Evolutionary conservation across 306 rosid genomes (phyloP), one percentile per base, ranked within the genome.

Genomic region (Clitoria ternatea): DNA sequence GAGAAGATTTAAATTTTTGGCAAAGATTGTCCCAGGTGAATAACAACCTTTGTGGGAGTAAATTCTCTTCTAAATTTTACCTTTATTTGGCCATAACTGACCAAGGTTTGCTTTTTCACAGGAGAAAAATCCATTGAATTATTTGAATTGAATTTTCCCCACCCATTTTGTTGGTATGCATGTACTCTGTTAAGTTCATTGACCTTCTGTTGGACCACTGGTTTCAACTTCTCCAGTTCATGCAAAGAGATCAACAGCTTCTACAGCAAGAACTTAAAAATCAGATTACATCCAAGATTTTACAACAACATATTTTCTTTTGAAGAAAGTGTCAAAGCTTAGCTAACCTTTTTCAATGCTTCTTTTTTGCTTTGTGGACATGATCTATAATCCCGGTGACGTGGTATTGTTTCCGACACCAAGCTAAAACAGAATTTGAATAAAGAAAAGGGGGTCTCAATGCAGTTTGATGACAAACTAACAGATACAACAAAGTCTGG

Each of bases 221-320:
- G 96, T 82, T 94, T 88, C 84, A 94, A 80, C 27, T 77, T 73
- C 85, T 94, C 98, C 76, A 94, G 86, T 80, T 94, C 98, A 75
- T 65, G 80, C 75, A 94, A 20, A 56, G 97, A 86, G 80, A 33
- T 48, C 61, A 94, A 61, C 77, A 90, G 70, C 79, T 72, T 84
- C 98, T 94, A 66, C 66, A 80, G 48, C 48, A 80, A 36, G 47
- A 17, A 69, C 61, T 55, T 8, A 23, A 69, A 73, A 72, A 69
- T 66, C 72, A 82, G 73, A 61, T 64, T 36, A 65, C 60, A 14
- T 37, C 54, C 4, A 32, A 43, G 42, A 65, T 27, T 23, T 26
- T 20, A 30, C 44, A 37, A 36, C 20, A 57, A 27, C 24, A 40
- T 35, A 32, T 18, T 60, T 36, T 23, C 12, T 56, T 20, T 56